Base-by-base conservation (phyloP, 2,329 filamentous ascomycete species). In the Alternaria conjuncta region DNA sequence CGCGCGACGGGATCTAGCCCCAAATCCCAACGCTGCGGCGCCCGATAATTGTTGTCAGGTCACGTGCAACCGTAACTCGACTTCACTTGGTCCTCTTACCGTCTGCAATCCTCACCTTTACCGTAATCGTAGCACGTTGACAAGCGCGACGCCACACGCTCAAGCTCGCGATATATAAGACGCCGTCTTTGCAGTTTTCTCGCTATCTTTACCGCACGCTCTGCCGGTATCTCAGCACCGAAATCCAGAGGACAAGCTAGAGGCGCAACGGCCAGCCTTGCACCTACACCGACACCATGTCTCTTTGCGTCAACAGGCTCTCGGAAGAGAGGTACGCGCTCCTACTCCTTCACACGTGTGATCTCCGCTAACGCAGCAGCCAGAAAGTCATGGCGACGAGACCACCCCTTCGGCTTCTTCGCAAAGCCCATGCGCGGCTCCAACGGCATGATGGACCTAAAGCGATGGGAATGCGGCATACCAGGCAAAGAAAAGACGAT, bases 381-480 rank as follows among this genome's bases (percentile, higher is more conserved):
- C 15, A 97, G 94, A 68, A 98, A 97, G 84, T 93, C 97, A 83
- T 99, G 96, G 96, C 90, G 96, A 70, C 90, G 90, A 78, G 95
- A 99, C 73, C 96, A 99, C 77, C 96, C 96, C 0, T 99, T 99
- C 77, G 96, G 96, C 65, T 99, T 99, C 84, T 97, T 92, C 81
- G 96, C 96, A 23, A 93, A 94, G 78, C 96, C 96, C 12, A 85
- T 90, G 66, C 92, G 95, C 72, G 94, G 89, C 67, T 81, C 90
- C 18, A 87, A 93, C 70, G 94, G 94, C 59, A 89, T 93, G 2
- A 87, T 98, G 56, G 96, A 99, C 77, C 86, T 99, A 68, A 97
- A 97, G 86, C 88, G 89, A 69, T 99, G 96, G 96, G 94, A 98
- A 74, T 98, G 96, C 76, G 94, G 94, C 46, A 92, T 99, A 46